Conservation (phyloP, 2,329 filamentous ascomycete genomes). For the Cytospora leucostoma region DNA sequence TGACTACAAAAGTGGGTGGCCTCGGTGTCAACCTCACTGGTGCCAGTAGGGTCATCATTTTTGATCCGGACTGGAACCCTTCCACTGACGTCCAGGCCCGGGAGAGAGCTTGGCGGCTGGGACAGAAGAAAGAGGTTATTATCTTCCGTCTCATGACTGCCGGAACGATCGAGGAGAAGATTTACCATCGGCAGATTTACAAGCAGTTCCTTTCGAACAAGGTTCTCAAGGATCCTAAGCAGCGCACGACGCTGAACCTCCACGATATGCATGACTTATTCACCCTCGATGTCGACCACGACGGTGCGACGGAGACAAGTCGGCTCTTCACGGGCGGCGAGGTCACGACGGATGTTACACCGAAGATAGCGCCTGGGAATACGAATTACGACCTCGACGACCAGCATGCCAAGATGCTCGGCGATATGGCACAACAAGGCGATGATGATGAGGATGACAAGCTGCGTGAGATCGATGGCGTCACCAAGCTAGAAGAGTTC, state of each 20-base stretch:
- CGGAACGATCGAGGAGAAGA: constrained; percentile 98
- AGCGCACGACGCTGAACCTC: constrained; percentile 86
- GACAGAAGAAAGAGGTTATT: constrained; percentile 91
- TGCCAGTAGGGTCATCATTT: constrained; percentile 94
- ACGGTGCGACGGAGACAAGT: constrained; percentile 77
- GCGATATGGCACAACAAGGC: constrained; percentile 22
- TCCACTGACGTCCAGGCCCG: constrained; percentile 94
- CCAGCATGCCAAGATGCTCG: constrained; percentile 20
- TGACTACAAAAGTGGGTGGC: constrained; percentile 94
- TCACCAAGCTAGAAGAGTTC: constrained; percentile 67
- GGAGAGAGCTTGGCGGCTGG: constrained; percentile 92
- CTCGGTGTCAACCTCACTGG: constrained; percentile 93
- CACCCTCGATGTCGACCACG: constrained; percentile 67
- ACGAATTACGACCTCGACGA: constrained; percentile 26
- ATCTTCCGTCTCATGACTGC: constrained; percentile 98
- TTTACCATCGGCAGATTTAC: constrained; percentile 97
- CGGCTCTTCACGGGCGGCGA: constrained; percentile 87
- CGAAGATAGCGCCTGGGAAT: constrained; percentile 24
- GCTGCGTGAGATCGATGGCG: constrained; percentile 46
- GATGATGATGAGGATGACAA: constrained; percentile 35
- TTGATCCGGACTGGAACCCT: constrained; percentile 98
- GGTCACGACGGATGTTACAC: constrained; percentile 48
- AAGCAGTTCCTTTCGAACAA: constrained; percentile 98
- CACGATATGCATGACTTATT: constrained; percentile 92
- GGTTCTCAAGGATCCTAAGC: constrained; percentile 90